A percentile compares a stretch with the other conserved stretches of the same genome.
phyloP scores from a whole-genome alignment of 306 rosid species.

The Begonia fuchsioides region DNA sequence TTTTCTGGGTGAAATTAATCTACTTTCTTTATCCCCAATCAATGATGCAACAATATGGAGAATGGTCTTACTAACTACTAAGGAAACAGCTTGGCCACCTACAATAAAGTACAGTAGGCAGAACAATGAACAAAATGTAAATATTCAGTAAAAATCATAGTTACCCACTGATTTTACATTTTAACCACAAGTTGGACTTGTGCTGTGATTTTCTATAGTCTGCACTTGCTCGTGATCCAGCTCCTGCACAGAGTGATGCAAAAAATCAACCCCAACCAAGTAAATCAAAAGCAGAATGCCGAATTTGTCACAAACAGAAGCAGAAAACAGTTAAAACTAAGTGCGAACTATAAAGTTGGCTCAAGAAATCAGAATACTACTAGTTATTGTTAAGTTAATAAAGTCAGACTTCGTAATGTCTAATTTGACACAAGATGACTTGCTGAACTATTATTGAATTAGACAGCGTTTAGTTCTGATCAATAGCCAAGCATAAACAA shows the following conservation, averaged over 20 bases:
- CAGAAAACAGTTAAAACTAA: not conserved
- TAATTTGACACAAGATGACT: not conserved
- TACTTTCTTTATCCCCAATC: too few species aligned
- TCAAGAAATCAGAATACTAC: not conserved
- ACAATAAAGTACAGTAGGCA: too few species aligned
- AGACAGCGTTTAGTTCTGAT: too few species aligned
- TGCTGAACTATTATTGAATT: not conserved
- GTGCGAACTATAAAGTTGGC: not conserved
- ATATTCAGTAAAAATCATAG: too few species aligned
- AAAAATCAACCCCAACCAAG: not conserved
- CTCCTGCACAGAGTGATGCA: conserved; percentile 32
- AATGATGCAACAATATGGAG: too few species aligned
- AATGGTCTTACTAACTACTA: too few species aligned
- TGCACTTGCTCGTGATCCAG: conserved; percentile 26
- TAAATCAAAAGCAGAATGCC: not conserved
- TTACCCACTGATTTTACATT: conserved; percentile 3
- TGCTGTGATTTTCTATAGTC: conserved; percentile 31
- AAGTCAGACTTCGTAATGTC: not conserved
- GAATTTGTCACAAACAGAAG: not conserved
- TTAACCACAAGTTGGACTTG: conserved; percentile 25
- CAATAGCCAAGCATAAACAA: too few species aligned
- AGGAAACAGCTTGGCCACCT: too few species aligned
- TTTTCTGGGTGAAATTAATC: too few species aligned
- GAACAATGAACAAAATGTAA: too few species aligned
- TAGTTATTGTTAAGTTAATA: not conserved